phyloP scores from a whole-genome alignment of 306 rosid species.

The Cucurbita argyrosperma region DNA sequence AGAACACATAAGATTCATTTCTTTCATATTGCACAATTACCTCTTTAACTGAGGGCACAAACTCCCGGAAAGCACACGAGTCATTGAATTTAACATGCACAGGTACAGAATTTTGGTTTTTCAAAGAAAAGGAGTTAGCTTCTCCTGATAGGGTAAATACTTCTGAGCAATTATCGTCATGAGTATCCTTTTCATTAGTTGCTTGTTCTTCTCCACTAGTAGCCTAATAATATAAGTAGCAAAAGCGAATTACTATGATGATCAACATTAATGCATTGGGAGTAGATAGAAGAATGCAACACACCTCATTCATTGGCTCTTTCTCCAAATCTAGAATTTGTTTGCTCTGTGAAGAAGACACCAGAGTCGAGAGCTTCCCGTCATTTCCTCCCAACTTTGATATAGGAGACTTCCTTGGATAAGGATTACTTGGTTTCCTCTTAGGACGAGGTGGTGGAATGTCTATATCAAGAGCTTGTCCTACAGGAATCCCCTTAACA shows the following conservation, averaged over 20 bases:
- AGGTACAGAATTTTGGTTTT: constrained; percentile 29
- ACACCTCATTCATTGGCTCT: constrained; percentile 58
- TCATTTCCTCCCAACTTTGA: constrained; percentile 44
- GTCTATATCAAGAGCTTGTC: constrained; percentile 65
- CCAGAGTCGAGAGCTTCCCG: constrained; percentile 38
- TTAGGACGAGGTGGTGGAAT: constrained; percentile 98
- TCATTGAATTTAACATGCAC: constrained; percentile 23
- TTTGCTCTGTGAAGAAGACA: constrained; percentile 35
- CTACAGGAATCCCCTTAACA: constrained; percentile 56
- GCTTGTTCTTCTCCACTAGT: constrained; percentile 35
- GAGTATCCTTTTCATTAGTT: constrained; percentile 30
- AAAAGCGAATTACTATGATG: constrained; percentile 4
- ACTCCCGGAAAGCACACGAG: constrained; percentile 34
- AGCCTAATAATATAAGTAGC: constrained; percentile 23
- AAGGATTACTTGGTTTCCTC: constrained; percentile 85
- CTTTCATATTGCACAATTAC: constrained; percentile 24
- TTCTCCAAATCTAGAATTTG: constrained; percentile 55
- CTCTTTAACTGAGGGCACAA: constrained; percentile 48
- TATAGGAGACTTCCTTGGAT: constrained; percentile 71
- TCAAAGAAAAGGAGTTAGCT: constrained; percentile 46
- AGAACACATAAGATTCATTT: constrained; percentile 29
- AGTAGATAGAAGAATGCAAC: constrained; percentile 9
- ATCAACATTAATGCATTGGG: background rate
- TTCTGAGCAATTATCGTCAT: constrained; percentile 36
- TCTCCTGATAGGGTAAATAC: constrained; percentile 38